A percentile compares a stretch with the other conserved stretches of the same genome.
Evolutionary conservation across 768 basidiomycete genomes (phyloP).

Genomic region (Tylopilus sp.): DNA sequence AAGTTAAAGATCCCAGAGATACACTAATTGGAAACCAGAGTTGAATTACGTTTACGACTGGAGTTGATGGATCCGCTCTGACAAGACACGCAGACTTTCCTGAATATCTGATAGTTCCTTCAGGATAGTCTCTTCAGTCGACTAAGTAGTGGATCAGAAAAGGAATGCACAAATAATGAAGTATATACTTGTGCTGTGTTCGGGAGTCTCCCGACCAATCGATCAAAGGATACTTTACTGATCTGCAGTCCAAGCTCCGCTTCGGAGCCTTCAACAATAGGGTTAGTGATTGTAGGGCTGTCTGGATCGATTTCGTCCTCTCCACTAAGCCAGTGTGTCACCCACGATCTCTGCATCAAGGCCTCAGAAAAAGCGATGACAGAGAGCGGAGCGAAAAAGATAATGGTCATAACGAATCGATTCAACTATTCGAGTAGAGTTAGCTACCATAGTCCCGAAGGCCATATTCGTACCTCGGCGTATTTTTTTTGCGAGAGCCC

Average conservation of each 20-base stretch:
- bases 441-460: neutral
- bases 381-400: slow-evolving; percentile 82
- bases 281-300: slow-evolving; percentile 52
- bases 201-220: slow-evolving; percentile 70
- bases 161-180: neutral
- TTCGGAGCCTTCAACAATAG: slow-evolving; percentile 54
- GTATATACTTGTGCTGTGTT: slow-evolving; percentile 62
- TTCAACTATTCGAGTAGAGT: slow-evolving; percentile 52
- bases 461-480: slow-evolving; percentile 42
- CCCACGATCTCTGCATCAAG: slow-evolving; percentile 58
- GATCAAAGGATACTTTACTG: slow-evolving; percentile 64
- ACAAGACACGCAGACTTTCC: slow-evolving; percentile 36
- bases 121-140: slow-evolving; percentile 64
- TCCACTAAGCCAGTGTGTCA: slow-evolving; percentile 63
- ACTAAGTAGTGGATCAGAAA: slow-evolving; percentile 41
- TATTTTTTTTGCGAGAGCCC: slow-evolving; percentile 52
- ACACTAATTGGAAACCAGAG: neutral
- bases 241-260: slow-evolving; percentile 58
- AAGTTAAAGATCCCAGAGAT: neutral
- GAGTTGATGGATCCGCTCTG: slow-evolving; percentile 34
- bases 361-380: slow-evolving; percentile 73
- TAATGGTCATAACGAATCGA: slow-evolving; percentile 64
- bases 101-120: slow-evolving; percentile 60
- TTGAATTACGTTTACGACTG: slow-evolving; percentile 9
- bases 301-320: slow-evolving; percentile 59